Base-by-base conservation (phyloP, 176 grass and related monocot species). In the Juncus inflexus region DNA sequence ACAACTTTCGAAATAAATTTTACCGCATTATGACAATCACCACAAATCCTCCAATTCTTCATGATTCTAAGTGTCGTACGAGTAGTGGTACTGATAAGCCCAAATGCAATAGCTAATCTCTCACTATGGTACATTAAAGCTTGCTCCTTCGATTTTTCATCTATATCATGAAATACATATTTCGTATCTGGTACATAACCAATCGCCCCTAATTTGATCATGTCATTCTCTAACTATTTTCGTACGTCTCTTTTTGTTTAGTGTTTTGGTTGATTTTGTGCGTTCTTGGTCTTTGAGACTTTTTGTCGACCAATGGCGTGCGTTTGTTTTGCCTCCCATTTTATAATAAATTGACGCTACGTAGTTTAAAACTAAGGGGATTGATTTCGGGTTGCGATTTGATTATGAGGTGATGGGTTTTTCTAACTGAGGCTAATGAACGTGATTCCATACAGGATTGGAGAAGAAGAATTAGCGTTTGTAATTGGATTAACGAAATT, bases 41-140 rank as follows among this genome's bases (percentile, higher is more conserved):
- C 87, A 55, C 84, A 96, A 67, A 96, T 89, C 62, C 91, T 75
- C 4, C 88, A 81, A 77, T 96, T 96, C 82, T 96, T 96, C 76
- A 91, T 96, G 65, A 96, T 80, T 9, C 82, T 80, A 12, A 96
- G 70, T 49, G 84, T 84, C 6, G 81, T 88, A 8, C 91, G 79
- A 3, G 81, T 68, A 55, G 81, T 72, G 38, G 84, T 96, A 79
- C 76, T 91, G 40, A 91, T 75, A 40, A 96, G 63, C 5, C 91
- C 87, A 42, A 87, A 96, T 7, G 84, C 87, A 75, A 96, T 83
- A 63, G 91, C 91, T 37, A 89, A 63, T 40, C 87, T 86, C 77
- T 96, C 87, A 73, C 91, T 96, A 73, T 96, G 84, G 81, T 96
- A 86, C 91, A 96, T 86, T 37, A 91, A 79, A 10, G 91, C 87